Evolutionary conservation across 2,329 filamentous ascomycete genomes (phyloP).

Genomic region (Exophiala mesophila): DNA sequence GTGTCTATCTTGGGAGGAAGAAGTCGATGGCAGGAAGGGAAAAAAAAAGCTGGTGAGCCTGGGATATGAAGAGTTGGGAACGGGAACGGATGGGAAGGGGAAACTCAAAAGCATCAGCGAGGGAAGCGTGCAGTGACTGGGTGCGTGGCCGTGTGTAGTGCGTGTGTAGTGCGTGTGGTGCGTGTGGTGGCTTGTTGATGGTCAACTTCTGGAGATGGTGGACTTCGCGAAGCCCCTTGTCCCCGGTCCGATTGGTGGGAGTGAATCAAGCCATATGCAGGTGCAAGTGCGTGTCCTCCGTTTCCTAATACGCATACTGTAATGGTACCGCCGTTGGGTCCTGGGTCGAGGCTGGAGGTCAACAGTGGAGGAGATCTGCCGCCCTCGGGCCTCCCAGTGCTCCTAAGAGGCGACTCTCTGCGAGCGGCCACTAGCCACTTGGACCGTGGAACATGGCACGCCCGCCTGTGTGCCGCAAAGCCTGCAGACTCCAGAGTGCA

Average conservation of each 20-base stretch:
- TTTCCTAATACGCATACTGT: conserved; percentile 26
- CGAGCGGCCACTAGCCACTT: not conserved
- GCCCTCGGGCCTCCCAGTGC: not conserved
- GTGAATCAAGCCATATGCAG: not conserved
- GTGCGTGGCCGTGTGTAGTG: conserved; percentile 1
- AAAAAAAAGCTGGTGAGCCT: conserved; percentile 16
- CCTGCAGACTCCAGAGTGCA: no score
- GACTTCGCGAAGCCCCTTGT: conserved; percentile 1
- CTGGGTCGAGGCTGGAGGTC: no score
- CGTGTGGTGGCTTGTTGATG: not conserved
- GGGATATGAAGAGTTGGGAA: not conserved
- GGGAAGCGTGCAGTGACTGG: conserved; percentile 4
- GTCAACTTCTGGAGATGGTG: conserved; percentile 9
- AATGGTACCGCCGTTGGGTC: no score
- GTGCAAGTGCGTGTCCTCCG: conserved; percentile 12
- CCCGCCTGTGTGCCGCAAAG: no score
- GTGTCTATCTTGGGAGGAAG: conserved; percentile 24
- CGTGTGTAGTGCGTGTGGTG: not conserved
- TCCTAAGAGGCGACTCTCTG: conserved; percentile 1
- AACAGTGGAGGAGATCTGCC: conserved; percentile 1
- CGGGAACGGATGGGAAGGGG: conserved; percentile 12
- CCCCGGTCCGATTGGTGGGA: not conserved
- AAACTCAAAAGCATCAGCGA: conserved; percentile 4
- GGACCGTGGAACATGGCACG: no score
- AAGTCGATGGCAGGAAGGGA: conserved; percentile 29